Percentiles rank a stretch among this genome's conserved stretches.
Evolutionary conservation across 345 rosid species (phyloP).

Genomic region (Angophora floribunda): DNA sequence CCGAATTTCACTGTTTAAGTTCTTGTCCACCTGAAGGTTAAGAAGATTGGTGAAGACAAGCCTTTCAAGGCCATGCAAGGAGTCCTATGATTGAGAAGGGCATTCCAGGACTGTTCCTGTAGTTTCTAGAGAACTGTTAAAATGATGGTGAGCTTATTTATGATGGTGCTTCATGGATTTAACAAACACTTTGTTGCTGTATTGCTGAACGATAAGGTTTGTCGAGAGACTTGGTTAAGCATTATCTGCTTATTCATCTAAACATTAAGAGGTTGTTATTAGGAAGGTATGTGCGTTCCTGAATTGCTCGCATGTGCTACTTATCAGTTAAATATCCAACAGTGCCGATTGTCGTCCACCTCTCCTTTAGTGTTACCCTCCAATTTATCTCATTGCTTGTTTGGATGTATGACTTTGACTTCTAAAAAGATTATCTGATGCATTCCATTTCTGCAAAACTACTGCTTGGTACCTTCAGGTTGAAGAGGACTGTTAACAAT

Average conservation of each 20-base stretch:
- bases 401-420: background rate
- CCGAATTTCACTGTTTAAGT: constrained; percentile 34
- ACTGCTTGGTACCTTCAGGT: background rate
- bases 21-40: constrained; percentile 39
- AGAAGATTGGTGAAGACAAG: constrained; percentile 48
- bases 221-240: background rate
- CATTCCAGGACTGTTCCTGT: background rate
- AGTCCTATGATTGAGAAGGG: background rate
- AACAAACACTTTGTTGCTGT: background rate
- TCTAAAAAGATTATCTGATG: background rate
- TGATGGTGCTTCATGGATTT: background rate
- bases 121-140: background rate
- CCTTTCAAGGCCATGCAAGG: constrained; percentile 27
- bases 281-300: background rate
- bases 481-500: background rate
- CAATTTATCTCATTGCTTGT: background rate
- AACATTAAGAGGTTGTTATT: background rate
- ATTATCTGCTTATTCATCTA: background rate
- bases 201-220: background rate
- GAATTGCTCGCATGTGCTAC: background rate
- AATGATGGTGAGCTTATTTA: background rate
- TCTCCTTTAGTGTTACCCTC: background rate
- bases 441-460: background rate
- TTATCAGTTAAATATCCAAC: background rate
- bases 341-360: background rate